Conservation (phyloP, 495 filamentous ascomycete species). For the Penicillium parvum region DNA sequence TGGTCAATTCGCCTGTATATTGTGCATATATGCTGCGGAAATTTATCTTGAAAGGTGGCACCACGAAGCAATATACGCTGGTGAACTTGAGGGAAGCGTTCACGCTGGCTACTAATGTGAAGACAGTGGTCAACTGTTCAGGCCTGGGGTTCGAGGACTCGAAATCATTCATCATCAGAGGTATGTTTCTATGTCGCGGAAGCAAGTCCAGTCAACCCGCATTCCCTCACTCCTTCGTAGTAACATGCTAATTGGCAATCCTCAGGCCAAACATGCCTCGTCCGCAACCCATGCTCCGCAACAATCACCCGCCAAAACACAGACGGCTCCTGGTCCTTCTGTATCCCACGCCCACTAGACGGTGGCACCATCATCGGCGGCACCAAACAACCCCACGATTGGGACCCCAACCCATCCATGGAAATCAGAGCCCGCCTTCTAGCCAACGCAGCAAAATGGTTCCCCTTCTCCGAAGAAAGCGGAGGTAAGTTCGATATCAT, state of each 20-base stretch:
- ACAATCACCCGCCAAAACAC: constrained; percentile 58
- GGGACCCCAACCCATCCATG: constrained; percentile 44
- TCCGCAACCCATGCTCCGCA: constrained; percentile 41
- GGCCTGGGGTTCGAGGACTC: constrained; percentile 52
- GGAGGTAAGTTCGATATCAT: constrained; percentile 41
- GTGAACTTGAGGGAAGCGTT: constrained; percentile 47
- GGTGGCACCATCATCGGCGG: constrained; percentile 62
- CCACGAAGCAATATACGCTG: constrained; percentile 40
- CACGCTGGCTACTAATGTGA: constrained; percentile 31
- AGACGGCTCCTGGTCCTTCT: constrained; percentile 58
- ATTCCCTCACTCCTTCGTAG: too few species aligned
- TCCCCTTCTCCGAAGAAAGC: constrained; percentile 37
- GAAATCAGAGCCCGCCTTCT: constrained; percentile 48
- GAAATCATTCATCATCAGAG: constrained; percentile 52
- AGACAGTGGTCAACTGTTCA: constrained; percentile 55
- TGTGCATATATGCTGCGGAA: constrained; percentile 50
- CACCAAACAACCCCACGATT: constrained; percentile 56
- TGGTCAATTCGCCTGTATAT: constrained; percentile 60
- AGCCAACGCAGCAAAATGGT: constrained; percentile 39
- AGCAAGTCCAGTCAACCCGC: too few species aligned
- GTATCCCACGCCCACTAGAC: constrained; percentile 53
- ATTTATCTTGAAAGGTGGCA: constrained; percentile 49
- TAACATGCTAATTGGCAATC: neutral
- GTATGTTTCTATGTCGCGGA: constrained; percentile 20
- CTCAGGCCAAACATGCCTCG: constrained; percentile 41